Base-by-base conservation (phyloP, 257 asterid species). In the Solanum bulbocastanum region DNA sequence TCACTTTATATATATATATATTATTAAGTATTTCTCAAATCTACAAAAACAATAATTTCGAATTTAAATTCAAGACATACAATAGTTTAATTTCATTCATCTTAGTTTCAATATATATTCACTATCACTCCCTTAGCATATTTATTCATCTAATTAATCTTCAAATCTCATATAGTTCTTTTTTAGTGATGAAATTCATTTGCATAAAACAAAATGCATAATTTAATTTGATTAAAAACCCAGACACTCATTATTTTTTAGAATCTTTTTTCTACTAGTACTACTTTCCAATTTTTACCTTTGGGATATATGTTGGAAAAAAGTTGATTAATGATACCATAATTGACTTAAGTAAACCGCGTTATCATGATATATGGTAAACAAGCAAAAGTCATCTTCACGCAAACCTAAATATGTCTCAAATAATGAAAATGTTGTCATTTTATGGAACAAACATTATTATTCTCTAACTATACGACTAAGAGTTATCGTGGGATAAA, bases 281-380 rank as follows among this genome's bases (percentile, higher is more conserved):
- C 33, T 79, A 25, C 84, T 79, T 44, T 79, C 66, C 25, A 44
- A 4, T 44, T 79, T 79, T 79, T 32, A 79, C 66, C 85, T 79
- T 79, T 44, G 85, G 84, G 85, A 74, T 71, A 32, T 71, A 71
- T 74, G 83, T 37, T 74, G 52, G 85, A 27, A 30, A 25, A 79
- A 79, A 79, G 85, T 32, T 79, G 37, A 79, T 32, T 44, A 44
- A 79, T 79, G 40, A 44, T 79, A 27, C 66, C 62, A 9, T 8
- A 79, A 15, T 79, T 79, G 85, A 79, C 85, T 79, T 16, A 20
- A 79, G 85, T 44, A 79, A 79, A 79, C 85, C 85, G 66, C 85
- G 85, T 79, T 27, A 78, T 78, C 36, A 74, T 74, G 49, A 79
- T 79, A 52, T 79, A 56, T 79, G 39, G n/a, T 79, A 79, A 27